These are phyloP conservation scores for Rhytidiadelphus loreus DNA, from an alignment of 225 moss, liverwort and hornwort species.

Conservation along the genomic window DNA sequence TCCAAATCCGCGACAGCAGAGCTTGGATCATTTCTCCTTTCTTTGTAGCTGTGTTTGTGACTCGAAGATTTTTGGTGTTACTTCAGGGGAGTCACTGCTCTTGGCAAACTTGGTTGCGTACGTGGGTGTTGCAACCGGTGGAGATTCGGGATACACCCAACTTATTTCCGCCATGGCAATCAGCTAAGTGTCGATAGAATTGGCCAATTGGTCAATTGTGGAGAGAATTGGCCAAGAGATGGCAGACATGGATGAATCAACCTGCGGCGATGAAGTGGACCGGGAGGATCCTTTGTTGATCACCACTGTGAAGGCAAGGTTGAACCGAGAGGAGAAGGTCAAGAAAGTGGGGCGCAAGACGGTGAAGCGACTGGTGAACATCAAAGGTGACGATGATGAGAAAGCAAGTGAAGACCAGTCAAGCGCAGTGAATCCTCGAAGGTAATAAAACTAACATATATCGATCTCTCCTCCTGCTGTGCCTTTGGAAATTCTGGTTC, in stretches of 20 bases:
- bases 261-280: conserved; percentile 17
- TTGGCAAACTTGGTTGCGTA: not conserved
- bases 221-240: not conserved
- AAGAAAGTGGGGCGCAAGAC: conserved; percentile 35
- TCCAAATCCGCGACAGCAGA: not conserved
- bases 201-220: not conserved
- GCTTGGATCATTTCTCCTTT: not conserved
- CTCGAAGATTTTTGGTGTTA: not conserved
- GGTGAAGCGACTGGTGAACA: conserved; percentile 4
- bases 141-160: not conserved
- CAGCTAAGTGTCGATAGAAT: not conserved
- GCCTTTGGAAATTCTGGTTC: not conserved
- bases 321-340: conserved; percentile 22
- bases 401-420: not conserved
- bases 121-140: not conserved
- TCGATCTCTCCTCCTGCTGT: not conserved
- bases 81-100: not conserved
- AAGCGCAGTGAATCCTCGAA: conserved; percentile 32
- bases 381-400: not conserved
- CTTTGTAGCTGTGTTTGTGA: not conserved
- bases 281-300: conserved; percentile 39
- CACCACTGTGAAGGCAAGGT: conserved; percentile 29
- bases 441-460: not conserved
- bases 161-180: not conserved
- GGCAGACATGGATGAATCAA: not conserved